phyloP scores from a whole-genome alignment of 2,329 filamentous ascomycete genomes.

The Zasmidium citrigriseum region DNA sequence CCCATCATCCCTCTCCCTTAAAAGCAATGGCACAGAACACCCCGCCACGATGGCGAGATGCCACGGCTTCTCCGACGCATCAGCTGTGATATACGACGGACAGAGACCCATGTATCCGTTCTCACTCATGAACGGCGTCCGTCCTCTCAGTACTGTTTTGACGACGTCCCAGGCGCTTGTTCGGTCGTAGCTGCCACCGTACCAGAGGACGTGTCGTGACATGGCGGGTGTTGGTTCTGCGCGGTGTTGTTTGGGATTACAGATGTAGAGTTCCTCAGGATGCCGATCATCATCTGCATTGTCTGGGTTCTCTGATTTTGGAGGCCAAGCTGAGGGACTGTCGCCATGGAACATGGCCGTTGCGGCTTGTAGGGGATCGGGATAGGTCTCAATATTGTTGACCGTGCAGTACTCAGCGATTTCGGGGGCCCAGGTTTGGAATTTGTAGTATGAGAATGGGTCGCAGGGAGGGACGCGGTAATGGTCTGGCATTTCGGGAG shows the following conservation, averaged over 20 bases:
- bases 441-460: slow-evolving; percentile 1
- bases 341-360: slow-evolving; percentile 16
- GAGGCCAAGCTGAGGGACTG: slow-evolving; percentile 7
- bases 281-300: not conserved
- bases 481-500: slow-evolving; percentile 8
- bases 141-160: slow-evolving; percentile 5
- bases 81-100: slow-evolving; percentile 4
- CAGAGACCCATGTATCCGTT: slow-evolving; percentile 15
- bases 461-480: slow-evolving; percentile 8
- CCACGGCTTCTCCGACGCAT: not conserved
- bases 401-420: not conserved
- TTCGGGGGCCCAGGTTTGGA: not conserved
- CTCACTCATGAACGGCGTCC: slow-evolving; percentile 9
- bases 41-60: slow-evolving; percentile 6
- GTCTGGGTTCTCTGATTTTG: slow-evolving; percentile 7
- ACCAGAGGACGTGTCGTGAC: slow-evolving; percentile 7
- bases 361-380: slow-evolving; percentile 7
- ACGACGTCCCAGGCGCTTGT: slow-evolving; percentile 8
- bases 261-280: slow-evolving; percentile 2
- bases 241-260: not conserved
- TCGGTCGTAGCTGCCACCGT: slow-evolving; percentile 8
- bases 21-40: slow-evolving; percentile 14
- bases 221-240: not conserved
- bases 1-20: slow-evolving; percentile 10
- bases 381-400: not conserved